Base-by-base conservation (phyloP, 208 protist genomes). In the Phytomonas sp. region DNA sequence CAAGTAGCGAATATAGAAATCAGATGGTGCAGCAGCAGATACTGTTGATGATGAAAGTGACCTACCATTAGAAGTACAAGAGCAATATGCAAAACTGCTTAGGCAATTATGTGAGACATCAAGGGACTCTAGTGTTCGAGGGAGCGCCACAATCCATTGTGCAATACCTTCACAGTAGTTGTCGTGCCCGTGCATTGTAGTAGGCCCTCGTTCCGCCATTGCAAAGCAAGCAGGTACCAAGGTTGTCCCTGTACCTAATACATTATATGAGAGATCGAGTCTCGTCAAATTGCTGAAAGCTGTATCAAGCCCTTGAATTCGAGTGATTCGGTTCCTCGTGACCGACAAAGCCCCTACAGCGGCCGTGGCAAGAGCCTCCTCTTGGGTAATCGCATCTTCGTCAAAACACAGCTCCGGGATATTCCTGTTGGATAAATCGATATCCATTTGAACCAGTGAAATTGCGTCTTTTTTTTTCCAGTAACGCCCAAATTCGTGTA, bases 41-140 rank as follows among this genome's bases (percentile, higher is more conserved):
- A 32, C 29, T 19, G 29, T 29, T 31, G 10, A 19, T 29, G 7
- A 11, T 36, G 23, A 11, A 7, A 10, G n/a, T 0, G 60, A 23
- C 14, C 56, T 30, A 31, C 49, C 32, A 26, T 42, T 29, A 11
- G 71, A 64, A n/a, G 5, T 66, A 60, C 85, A 87, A 31, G 70
- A 81, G 78, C 85, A 88, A 45, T 70, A 33, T 2, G 73, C 34
- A 70, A 94, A 88, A 60, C 82, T 87, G 42, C 63, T 52, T 14
- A 95, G 60, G n/a, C 75, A 65, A 65, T 95, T 95, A 72, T 86
- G 80, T 1, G 86, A 79, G 2, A 95, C 63, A 72, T 92, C 87
- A 7, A 95, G 64, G 49, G 82, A 74, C 34, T 75, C 70, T 52
- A 93, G 66, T 31, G 91, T 89, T 0, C 81, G 7, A 2, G 91